These are phyloP conservation scores for Coniochaeta ligniaria DNA, from an alignment of 2,329 filamentous ascomycete genomes.

Conservation along the genomic window DNA sequence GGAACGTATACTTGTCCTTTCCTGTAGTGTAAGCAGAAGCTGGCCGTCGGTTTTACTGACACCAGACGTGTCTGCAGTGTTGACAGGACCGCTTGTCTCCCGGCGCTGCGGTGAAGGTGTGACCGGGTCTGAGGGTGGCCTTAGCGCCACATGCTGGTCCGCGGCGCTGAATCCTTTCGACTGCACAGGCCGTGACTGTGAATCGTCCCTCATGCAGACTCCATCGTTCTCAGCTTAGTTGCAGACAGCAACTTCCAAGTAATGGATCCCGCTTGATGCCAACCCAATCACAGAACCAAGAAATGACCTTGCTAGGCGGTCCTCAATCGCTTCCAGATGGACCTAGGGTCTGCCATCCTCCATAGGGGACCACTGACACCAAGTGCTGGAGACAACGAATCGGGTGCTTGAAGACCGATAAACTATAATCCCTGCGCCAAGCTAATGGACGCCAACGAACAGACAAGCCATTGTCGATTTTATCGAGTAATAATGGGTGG, in stretches of 20 bases:
- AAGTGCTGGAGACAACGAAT: no score
- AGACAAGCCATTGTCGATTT: background rate
- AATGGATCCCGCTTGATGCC: background rate
- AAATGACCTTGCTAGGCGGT: background rate
- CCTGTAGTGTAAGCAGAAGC: background rate
- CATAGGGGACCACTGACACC: no score
- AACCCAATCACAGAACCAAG: background rate
- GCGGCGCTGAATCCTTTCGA: background rate
- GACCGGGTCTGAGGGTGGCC: background rate
- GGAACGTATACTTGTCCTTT: background rate
- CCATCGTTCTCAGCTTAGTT: background rate
- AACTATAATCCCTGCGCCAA: no score
- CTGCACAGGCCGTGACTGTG: background rate
- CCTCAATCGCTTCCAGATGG: background rate
- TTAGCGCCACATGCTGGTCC: background rate
- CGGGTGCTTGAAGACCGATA: no score
- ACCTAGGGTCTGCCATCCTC: no score
- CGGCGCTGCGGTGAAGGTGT: background rate
- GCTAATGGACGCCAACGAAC: no score
- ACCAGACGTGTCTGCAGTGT: no score
- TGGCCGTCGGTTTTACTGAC: no score
- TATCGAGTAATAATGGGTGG: constrained; percentile 32
- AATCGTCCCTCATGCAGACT: background rate
- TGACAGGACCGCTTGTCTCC: background rate
- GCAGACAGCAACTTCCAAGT: background rate